Conservation (phyloP, 176 grass and related monocot species). For the Puya raimondii region DNA sequence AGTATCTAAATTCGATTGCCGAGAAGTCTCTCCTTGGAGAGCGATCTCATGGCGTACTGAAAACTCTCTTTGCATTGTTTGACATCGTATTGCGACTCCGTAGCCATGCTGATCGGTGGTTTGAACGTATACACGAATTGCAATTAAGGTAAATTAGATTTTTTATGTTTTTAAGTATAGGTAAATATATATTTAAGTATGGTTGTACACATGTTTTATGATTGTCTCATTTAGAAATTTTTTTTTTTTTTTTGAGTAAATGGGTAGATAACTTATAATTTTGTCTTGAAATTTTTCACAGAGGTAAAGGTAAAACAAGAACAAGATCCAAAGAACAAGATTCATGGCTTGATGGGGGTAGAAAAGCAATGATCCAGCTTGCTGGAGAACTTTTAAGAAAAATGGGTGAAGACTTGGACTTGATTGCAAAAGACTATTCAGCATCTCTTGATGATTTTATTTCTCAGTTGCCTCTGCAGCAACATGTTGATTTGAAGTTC, state of each 20-base stretch:
- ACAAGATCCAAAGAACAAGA: slow-evolving; percentile 52
- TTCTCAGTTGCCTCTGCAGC: slow-evolving; percentile 75
- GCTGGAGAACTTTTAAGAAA: slow-evolving; percentile 60
- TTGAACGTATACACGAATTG: slow-evolving; percentile 83
- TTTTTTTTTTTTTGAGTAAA: slow-evolving; percentile 1
- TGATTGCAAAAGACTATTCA: slow-evolving; percentile 78
- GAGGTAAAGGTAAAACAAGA: slow-evolving; percentile 55
- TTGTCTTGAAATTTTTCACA: slow-evolving; percentile 33
- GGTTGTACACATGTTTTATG: too few relatives aligned
- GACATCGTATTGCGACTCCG: slow-evolving; percentile 81
- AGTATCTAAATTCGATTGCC: slow-evolving; percentile 74
- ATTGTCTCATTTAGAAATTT: too few relatives aligned
- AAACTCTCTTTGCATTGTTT: slow-evolving; percentile 70
- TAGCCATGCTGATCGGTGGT: slow-evolving; percentile 77
- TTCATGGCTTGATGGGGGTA: slow-evolving; percentile 53
- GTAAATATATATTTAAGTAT: background rate
- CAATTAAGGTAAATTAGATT: slow-evolving; percentile 54
- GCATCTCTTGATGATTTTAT: slow-evolving; percentile 83
- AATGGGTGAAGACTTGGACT: slow-evolving; percentile 96
- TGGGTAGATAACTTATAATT: slow-evolving; percentile 14
- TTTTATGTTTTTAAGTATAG: slow-evolving; percentile 1
- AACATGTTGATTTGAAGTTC: slow-evolving; percentile 92
- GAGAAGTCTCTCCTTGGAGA: slow-evolving; percentile 89
- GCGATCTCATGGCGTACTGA: slow-evolving; percentile 51
- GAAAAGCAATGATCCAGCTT: slow-evolving; percentile 79